These are phyloP conservation scores for Ammopiptanthus mongolicus DNA, from an alignment of 306 rosid species.

Conservation along the genomic window DNA sequence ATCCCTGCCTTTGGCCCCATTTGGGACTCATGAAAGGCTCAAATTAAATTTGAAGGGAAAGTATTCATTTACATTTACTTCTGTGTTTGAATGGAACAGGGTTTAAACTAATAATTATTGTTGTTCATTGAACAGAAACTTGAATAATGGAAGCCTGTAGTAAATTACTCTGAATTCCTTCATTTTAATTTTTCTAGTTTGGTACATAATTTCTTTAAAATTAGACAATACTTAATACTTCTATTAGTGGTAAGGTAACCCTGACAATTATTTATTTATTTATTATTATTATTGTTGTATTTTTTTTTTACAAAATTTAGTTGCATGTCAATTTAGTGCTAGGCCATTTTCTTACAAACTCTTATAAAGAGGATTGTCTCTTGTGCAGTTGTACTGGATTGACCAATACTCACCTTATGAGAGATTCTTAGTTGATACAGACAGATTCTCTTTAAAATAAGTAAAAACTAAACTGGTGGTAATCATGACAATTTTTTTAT, in stretches of 20 bases:
- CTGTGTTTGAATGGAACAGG: conserved; percentile 2
- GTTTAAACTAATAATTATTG: not conserved
- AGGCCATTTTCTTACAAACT: too few relatives aligned
- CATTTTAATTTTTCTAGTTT: not conserved
- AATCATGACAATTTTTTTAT: too few relatives aligned
- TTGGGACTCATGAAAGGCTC: conserved; percentile 41
- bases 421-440: not conserved
- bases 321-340: not conserved
- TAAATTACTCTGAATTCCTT: not conserved
- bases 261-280: not conserved
- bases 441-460: not conserved
- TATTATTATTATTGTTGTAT: too few relatives aligned
- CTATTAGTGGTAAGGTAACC: not conserved
- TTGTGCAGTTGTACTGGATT: not conserved
- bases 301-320: not conserved
- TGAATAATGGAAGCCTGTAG: not conserved
- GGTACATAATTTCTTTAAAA: not conserved
- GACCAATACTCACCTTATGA: not conserved
- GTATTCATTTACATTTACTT: not conserved
- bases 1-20: conserved; percentile 49
- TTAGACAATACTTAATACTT: too few relatives aligned
- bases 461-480: too few relatives aligned
- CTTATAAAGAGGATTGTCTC: too few relatives aligned
- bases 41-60: conserved; percentile 10
- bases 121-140: not conserved